A percentile compares a stretch with the other conserved stretches of the same genome.
phyloP scores from a whole-genome alignment of 2,329 filamentous ascomycete genomes.

The Botrytis paeoniae region DNA sequence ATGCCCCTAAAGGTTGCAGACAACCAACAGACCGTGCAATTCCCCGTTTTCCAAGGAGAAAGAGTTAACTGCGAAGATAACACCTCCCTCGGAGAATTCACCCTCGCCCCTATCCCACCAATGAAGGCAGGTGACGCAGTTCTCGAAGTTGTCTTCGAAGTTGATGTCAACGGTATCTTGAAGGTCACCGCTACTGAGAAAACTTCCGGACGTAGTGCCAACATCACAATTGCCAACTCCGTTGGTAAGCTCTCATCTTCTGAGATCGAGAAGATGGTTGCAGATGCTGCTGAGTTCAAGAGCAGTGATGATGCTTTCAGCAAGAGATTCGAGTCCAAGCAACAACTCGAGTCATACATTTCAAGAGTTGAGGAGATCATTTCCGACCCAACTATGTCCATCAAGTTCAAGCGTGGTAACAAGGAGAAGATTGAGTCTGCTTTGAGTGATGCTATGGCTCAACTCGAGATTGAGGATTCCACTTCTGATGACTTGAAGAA shows the following conservation, averaged over 20 bases:
- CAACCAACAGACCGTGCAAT: constrained; percentile 53
- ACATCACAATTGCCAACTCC: constrained; percentile 99
- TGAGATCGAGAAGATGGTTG: constrained; percentile 99
- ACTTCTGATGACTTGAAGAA: constrained; percentile 95
- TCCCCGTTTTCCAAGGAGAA: constrained; percentile 94
- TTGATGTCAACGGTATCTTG: constrained; percentile 99
- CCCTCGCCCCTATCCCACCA: constrained; percentile 81
- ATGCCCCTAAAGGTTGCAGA: not conserved
- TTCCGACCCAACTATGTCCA: constrained; percentile 89
- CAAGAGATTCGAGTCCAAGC: constrained; percentile 98
- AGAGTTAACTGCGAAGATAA: constrained; percentile 98
- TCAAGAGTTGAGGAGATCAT: constrained; percentile 98
- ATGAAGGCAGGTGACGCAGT: constrained; percentile 79
- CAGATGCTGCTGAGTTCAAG: constrained; percentile 97
- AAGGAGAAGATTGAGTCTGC: constrained; percentile 99
- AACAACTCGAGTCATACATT: constrained; percentile 99
- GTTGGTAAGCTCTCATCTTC: constrained; percentile 93
- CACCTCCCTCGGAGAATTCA: constrained; percentile 96
- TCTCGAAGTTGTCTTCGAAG: constrained; percentile 97
- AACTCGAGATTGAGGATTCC: constrained; percentile 93
- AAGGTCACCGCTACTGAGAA: constrained; percentile 99
- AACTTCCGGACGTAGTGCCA: constrained; percentile 93
- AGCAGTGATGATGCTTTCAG: constrained; percentile 94
- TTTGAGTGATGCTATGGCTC: constrained; percentile 94
- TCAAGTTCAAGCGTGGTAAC: constrained; percentile 98